phyloP scores from a whole-genome alignment of 2,329 filamentous ascomycete genomes.

The Bipolaris zeicola region DNA sequence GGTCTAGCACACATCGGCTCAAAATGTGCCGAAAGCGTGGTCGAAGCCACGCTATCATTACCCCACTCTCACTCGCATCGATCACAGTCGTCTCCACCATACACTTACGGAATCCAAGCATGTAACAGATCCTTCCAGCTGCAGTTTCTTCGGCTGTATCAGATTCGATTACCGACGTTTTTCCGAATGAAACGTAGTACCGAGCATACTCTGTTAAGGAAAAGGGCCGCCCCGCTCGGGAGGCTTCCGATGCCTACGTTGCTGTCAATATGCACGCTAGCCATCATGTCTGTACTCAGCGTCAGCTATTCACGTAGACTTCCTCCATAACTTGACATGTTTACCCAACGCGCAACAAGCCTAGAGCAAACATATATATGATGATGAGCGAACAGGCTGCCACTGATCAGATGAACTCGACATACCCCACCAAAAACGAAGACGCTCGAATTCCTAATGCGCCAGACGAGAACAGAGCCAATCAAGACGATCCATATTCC shows the following conservation, averaged over 20 bases:
- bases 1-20: conserved; percentile 4
- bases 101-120: conserved; percentile 8
- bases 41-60: not conserved
- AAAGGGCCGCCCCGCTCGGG: not conserved
- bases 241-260: conserved; percentile 4
- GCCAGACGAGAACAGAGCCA: not conserved
- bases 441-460: not conserved
- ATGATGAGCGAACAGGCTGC: not conserved
- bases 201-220: not conserved
- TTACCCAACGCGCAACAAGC: not conserved
- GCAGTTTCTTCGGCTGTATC: not conserved
- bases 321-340: not conserved
- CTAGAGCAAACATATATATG: not conserved
- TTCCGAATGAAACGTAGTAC: not conserved
- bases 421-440: not conserved
- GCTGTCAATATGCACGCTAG: conserved; percentile 1
- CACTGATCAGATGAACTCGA: not conserved
- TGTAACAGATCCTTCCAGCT: not conserved
- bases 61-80: not conserved
- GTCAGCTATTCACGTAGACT: not conserved
- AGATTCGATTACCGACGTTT: not conserved
- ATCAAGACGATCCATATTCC: not conserved
- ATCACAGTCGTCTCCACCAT: not conserved
- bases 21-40: conserved; percentile 7
- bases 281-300: not conserved